phyloP scores from a whole-genome alignment of 1,139 yeast genomes.

The Candida dubliniensis region DNA sequence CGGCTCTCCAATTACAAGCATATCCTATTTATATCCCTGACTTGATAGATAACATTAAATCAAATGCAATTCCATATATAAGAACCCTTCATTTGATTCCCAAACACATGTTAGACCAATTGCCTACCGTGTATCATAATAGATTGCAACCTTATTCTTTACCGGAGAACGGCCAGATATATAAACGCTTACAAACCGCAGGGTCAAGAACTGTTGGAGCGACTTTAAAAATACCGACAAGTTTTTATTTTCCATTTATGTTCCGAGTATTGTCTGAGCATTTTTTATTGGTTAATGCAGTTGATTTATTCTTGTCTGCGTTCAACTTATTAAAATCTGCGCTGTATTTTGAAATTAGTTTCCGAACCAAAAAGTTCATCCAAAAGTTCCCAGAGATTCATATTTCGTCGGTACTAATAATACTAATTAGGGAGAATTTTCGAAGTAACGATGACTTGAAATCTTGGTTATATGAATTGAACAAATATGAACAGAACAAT shows the following conservation, averaged over 20 bases:
- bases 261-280: slow-evolving; percentile 28
- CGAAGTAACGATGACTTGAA: slow-evolving; percentile 6
- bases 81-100: slow-evolving; percentile 35
- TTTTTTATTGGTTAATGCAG: slow-evolving; percentile 32
- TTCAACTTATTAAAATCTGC: slow-evolving; percentile 15
- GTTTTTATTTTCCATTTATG: slow-evolving; percentile 37
- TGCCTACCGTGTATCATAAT: slow-evolving; percentile 26
- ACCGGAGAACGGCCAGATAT: slow-evolving; percentile 31
- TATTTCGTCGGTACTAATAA: slow-evolving; percentile 24
- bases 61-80: slow-evolving; percentile 41
- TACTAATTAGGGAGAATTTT: slow-evolving; percentile 27
- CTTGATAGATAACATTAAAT: slow-evolving; percentile 27
- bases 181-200: slow-evolving; percentile 17
- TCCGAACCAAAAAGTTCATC: slow-evolving; percentile 1
- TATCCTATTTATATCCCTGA: slow-evolving; percentile 41
- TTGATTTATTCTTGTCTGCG: slow-evolving; percentile 27
- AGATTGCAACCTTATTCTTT: slow-evolving; percentile 29
- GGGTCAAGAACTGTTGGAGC: neutral
- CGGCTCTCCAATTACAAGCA: slow-evolving; percentile 31
- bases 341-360: slow-evolving; percentile 2
- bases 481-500: slow-evolving; percentile 21
- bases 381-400: slow-evolving; percentile 31
- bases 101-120: slow-evolving; percentile 18
- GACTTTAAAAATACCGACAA: slow-evolving; percentile 16
- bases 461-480: slow-evolving; percentile 25